These are phyloP conservation scores for Nicotiana otophora DNA, from an alignment of 257 asterid genomes.

Conservation along the genomic window DNA sequence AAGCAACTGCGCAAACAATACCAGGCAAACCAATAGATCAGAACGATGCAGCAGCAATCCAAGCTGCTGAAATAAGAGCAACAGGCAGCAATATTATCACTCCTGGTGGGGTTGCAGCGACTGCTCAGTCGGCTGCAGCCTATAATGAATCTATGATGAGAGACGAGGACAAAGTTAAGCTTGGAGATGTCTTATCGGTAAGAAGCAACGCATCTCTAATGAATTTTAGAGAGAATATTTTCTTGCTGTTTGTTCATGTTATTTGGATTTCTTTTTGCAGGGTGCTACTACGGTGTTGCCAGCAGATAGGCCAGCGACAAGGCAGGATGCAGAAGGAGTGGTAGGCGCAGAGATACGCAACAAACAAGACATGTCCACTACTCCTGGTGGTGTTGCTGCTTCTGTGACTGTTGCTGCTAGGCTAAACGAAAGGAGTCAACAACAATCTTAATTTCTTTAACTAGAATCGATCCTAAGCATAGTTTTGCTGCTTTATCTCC, in stretches of 20 bases:
- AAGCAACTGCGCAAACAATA: slow-evolving; percentile 44
- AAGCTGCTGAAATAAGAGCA: slow-evolving; percentile 66
- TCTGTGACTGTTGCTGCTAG: slow-evolving; percentile 50
- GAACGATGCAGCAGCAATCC: slow-evolving; percentile 78
- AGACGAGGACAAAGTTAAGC: slow-evolving; percentile 54
- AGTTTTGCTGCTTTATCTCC: background rate
- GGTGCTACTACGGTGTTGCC: slow-evolving; percentile 40
- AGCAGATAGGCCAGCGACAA: slow-evolving; percentile 50
- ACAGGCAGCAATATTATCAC: slow-evolving; percentile 42
- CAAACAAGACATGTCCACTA: slow-evolving; percentile 24
- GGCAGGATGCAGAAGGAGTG: slow-evolving; percentile 64
- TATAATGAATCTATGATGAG: slow-evolving; percentile 39
- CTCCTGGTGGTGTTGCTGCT: slow-evolving; percentile 65
- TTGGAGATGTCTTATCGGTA: slow-evolving; percentile 43
- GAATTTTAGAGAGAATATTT: no score
- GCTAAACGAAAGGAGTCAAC: slow-evolving; percentile 35
- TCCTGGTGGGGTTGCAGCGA: slow-evolving; percentile 62
- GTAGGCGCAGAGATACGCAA: slow-evolving; percentile 48
- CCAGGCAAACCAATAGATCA: slow-evolving; percentile 52
- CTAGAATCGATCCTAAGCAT: background rate
- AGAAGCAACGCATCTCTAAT: background rate
- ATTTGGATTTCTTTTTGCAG: slow-evolving; percentile 14
- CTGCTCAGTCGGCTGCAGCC: slow-evolving; percentile 73
- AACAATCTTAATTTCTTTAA: background rate
- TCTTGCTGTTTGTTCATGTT: background rate